phyloP scores from a whole-genome alignment of 2,329 filamentous ascomycete species.

The Dactylonectria estremocensis region DNA sequence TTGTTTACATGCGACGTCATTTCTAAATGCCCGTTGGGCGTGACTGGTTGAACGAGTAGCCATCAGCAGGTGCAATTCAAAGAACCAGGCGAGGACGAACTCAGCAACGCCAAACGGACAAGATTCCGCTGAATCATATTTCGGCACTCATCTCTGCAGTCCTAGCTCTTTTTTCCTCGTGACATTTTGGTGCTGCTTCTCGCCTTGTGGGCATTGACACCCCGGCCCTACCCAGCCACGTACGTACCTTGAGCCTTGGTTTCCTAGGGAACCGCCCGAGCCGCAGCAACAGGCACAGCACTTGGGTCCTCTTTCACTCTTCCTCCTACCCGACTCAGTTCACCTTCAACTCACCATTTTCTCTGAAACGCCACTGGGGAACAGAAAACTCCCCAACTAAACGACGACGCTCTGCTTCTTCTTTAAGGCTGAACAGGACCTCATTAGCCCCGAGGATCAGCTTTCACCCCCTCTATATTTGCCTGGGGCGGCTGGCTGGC shows the following conservation, averaged over 20 bases:
- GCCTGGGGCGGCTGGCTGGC: conserved; percentile 50
- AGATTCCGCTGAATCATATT: too few species aligned
- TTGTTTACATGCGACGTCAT: conserved; percentile 56
- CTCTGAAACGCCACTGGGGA: conserved; percentile 12
- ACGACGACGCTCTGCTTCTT: conserved; percentile 5
- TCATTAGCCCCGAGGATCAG: conserved; percentile 19
- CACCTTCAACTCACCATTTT: conserved; percentile 13
- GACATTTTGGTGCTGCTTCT: conserved; percentile 9
- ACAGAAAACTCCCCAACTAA: background rate
- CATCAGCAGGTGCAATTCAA: background rate
- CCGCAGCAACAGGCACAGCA: conserved; percentile 29
- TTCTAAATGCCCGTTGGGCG: background rate
- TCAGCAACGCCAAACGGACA: background rate
- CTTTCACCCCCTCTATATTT: conserved; percentile 33
- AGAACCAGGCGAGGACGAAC: background rate
- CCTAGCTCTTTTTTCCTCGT: background rate
- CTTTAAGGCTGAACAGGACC: conserved; percentile 11
- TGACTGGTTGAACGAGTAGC: background rate
- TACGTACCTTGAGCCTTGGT: conserved; percentile 44
- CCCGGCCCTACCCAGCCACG: conserved; percentile 48
- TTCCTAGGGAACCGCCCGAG: conserved; percentile 50
- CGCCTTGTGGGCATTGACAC: conserved; percentile 8
- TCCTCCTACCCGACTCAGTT: background rate
- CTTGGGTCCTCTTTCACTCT: conserved; percentile 3
- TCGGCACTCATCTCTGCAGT: background rate